Conservation (phyloP, 306 rosid species). For the Elaeagnus macrophylla region DNA sequence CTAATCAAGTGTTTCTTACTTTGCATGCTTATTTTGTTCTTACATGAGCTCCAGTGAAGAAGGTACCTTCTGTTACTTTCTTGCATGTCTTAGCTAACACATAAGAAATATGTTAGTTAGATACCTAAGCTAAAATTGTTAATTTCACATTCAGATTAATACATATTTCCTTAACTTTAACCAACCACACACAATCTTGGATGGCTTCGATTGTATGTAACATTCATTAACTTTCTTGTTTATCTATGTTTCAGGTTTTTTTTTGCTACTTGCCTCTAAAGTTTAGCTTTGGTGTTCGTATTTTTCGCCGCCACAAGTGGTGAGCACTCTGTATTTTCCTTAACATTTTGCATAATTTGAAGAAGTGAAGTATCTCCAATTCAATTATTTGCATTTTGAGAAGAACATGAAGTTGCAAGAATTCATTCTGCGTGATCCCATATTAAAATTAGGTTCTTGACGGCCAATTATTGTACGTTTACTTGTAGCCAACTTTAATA, state of each 20-base stretch:
- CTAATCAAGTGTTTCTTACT: too few species aligned
- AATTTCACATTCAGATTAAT: too few species aligned
- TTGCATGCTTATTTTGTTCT: too few species aligned
- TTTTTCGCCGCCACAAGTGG: constrained; percentile 6
- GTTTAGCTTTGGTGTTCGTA: constrained; percentile 12
- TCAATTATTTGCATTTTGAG: constrained; percentile 14
- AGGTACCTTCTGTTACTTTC: too few species aligned
- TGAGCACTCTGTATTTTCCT: constrained; percentile 8
- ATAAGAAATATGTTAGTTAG: too few species aligned
- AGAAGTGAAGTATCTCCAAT: not conserved
- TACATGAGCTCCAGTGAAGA: too few species aligned
- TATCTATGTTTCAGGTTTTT: constrained; percentile 26
- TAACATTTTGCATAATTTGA: constrained; percentile 12
- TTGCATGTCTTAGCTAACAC: too few species aligned
- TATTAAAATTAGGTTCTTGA: constrained; percentile 7
- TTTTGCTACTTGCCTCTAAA: constrained; percentile 13
- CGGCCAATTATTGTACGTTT: constrained; percentile 16
- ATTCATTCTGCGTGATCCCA: constrained; percentile 37
- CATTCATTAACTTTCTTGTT: too few species aligned
- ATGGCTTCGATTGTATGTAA: too few species aligned
- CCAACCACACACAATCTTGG: too few species aligned
- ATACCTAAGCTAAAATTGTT: too few species aligned
- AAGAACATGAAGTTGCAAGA: constrained; percentile 34
- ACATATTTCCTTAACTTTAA: too few species aligned
- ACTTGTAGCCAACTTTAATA: constrained; percentile 13